A percentile compares a stretch with the other conserved stretches of the same genome.
Evolutionary conservation across 2,329 filamentous ascomycete genomes (phyloP).

Genomic region (Aspergillus transmontanensis): DNA sequence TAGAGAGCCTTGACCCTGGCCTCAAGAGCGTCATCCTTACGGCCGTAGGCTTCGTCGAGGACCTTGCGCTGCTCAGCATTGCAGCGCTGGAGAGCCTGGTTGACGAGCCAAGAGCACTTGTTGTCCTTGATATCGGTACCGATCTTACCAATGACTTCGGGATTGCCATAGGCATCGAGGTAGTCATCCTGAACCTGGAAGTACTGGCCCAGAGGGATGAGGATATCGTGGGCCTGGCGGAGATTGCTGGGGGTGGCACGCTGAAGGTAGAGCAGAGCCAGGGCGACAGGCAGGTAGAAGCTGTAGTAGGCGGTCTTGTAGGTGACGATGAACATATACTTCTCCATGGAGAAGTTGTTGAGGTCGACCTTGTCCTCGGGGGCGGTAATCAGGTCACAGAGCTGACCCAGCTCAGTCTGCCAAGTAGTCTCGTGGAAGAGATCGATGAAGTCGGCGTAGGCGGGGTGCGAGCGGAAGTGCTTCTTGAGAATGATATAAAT

Average conservation of each 20-base stretch:
- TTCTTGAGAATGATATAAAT: conserved; percentile 94
- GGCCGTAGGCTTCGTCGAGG: conserved; percentile 90
- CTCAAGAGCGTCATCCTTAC: conserved; percentile 83
- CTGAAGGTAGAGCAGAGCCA: conserved; percentile 83
- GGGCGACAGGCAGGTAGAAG: conserved; percentile 95
- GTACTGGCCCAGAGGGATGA: conserved; percentile 97
- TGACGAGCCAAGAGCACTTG: conserved; percentile 98
- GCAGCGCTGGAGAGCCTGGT: conserved; percentile 81
- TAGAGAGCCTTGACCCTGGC: conserved; percentile 85
- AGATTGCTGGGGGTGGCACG: conserved; percentile 87
- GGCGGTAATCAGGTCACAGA: conserved; percentile 91
- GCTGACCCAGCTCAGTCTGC: conserved; percentile 94
- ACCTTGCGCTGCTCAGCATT: conserved; percentile 83
- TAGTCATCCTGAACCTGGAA: conserved; percentile 99
- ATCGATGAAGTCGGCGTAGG: conserved; percentile 90
- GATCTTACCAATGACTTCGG: conserved; percentile 94
- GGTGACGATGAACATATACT: conserved; percentile 95
- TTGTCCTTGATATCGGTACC: conserved; percentile 99
- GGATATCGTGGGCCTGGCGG: conserved; percentile 83
- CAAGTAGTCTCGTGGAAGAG: conserved; percentile 93
- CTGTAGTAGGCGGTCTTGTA: conserved; percentile 99
- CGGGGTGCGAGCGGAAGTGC: conserved; percentile 83
- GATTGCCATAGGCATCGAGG: conserved; percentile 94
- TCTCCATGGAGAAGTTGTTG: conserved; percentile 91
- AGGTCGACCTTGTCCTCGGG: conserved; percentile 93